Evolutionary conservation across 352 stramenopile genomes (phyloP), one percentile per base, ranked within the genome.

Genomic region (Pythium brachiatum): DNA sequence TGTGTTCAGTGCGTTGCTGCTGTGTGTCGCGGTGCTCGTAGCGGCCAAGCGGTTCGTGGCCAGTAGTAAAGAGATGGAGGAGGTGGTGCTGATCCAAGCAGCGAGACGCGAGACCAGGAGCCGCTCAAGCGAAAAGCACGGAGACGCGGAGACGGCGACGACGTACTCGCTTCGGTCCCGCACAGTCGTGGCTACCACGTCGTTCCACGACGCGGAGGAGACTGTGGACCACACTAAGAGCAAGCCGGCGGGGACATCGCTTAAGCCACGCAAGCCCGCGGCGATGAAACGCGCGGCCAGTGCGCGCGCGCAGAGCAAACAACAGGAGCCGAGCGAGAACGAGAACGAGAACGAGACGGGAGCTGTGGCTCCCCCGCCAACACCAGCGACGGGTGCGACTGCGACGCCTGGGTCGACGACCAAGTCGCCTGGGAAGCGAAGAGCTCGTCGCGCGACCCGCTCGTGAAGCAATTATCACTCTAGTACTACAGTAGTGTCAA

Each of bases 31-130:
- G 1, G 3, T 53, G n/a, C 25, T 64, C 1, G 36, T 58, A 6
- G 18, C 44, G 57, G 54, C 36, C 60, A 69, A 51, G 57, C 43
- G 44, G 15, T 65, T 60, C 12, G 65, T 60, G 1, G 27, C 31
- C 13, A 69, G 57, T 36, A 66, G 56, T 32, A 54, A 65, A 41
- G 39, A 67, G 23, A 55, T 53, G 25, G 43, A 38, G 5, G 29
- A 34, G 13, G 34, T 47, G 16, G 16, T 43, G 7, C 13, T 20
- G 32, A 46, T 23, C 31, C 52, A 58, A 8, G 34, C 34, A 36
- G 21, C 34, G 25, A 34, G 2, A 8, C 39, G 39, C n/a, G 3
- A 47, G n/a, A 0, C 20, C 3, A 47, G 16, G 39, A 47, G 39
- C 3, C 39, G 6, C 2, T 1, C 39, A 18, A 47, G 2, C 4